These are phyloP conservation scores for Calonectria montana DNA, from an alignment of 2,329 filamentous ascomycete genomes.

Conservation along the genomic window DNA sequence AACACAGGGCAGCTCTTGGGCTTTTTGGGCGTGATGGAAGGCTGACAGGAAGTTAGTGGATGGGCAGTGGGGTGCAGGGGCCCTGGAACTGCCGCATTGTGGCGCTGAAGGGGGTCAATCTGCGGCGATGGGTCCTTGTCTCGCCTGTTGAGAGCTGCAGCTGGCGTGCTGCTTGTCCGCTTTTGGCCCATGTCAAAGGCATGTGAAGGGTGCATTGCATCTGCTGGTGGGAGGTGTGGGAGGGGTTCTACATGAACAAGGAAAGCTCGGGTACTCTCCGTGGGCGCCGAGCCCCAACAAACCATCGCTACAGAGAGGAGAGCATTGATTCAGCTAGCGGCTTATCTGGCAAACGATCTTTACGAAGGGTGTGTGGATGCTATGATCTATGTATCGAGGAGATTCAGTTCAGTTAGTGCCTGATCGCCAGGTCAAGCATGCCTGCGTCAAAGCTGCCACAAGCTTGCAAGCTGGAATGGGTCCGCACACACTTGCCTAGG, in stretches of 20 bases:
- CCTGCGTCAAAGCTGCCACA: background rate
- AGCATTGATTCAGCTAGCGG: constrained; percentile 9
- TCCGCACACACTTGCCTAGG: background rate
- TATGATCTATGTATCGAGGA: background rate
- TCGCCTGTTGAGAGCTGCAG: background rate
- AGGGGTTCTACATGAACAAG: constrained; percentile 5
- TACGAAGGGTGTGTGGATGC: constrained; percentile 1
- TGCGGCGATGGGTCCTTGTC: constrained; percentile 8
- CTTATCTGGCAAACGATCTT: constrained; percentile 24
- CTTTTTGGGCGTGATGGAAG: background rate
- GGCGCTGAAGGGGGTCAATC: constrained; percentile 18
- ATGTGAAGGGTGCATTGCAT: constrained; percentile 44
- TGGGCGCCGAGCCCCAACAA: constrained; percentile 39
- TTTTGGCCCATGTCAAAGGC: constrained; percentile 27
- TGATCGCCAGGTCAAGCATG: background rate
- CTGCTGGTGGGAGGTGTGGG: constrained; percentile 29
- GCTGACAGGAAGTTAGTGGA: constrained; percentile 11
- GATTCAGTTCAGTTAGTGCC: background rate
- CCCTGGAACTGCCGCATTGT: constrained; percentile 22
- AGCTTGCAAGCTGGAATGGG: background rate
- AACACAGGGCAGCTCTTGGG: background rate
- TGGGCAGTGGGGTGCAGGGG: constrained; percentile 8
- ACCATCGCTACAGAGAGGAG: constrained; percentile 13
- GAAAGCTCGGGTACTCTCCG: constrained; percentile 34
- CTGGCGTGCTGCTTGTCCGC: constrained; percentile 1